phyloP scores from a whole-genome alignment of 2,329 filamentous ascomycete species.

The Sordariomycetes sp. region DNA sequence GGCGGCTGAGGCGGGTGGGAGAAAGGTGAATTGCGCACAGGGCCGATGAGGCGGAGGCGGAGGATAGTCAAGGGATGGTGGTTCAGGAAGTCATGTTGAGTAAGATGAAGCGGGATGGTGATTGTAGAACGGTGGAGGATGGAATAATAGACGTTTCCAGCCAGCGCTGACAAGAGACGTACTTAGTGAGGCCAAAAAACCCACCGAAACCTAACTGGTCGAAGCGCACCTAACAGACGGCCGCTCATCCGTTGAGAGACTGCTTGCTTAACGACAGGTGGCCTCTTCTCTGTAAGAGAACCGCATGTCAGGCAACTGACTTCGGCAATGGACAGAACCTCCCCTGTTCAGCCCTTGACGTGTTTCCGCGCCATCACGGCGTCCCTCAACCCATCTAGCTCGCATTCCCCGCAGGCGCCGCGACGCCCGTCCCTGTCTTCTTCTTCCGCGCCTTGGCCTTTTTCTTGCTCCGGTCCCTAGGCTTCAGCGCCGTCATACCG shows the following conservation, averaged over 20 bases:
- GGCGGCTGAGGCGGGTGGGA: not conserved
- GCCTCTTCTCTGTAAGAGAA: too few species aligned
- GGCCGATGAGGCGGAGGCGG: not conserved
- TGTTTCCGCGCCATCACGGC: not conserved
- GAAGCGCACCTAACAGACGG: too few species aligned
- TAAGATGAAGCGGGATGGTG: not conserved
- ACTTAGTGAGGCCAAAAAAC: not conserved
- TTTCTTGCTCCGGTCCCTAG: constrained; percentile 79
- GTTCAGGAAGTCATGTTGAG: not conserved
- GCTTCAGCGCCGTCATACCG: constrained; percentile 83
- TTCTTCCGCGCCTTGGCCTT: constrained; percentile 68
- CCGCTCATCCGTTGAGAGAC: too few species aligned
- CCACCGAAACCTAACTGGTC: too few species aligned
- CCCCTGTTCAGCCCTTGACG: not conserved
- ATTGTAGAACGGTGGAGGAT: not conserved
- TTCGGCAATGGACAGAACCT: not conserved
- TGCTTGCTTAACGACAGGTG: too few species aligned
- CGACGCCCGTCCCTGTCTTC: constrained; percentile 24
- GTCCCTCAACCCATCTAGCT: not conserved
- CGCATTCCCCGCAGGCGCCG: constrained; percentile 2
- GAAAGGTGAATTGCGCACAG: not conserved
- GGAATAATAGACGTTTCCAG: not conserved
- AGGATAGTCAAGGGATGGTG: not conserved
- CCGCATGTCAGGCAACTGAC: too few species aligned
- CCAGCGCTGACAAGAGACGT: not conserved